Percentiles rank a stretch among this genome's conserved stretches.
Conservation (phyloP, 352 stramenopile species). For the Phytophthora sp. region DNA sequence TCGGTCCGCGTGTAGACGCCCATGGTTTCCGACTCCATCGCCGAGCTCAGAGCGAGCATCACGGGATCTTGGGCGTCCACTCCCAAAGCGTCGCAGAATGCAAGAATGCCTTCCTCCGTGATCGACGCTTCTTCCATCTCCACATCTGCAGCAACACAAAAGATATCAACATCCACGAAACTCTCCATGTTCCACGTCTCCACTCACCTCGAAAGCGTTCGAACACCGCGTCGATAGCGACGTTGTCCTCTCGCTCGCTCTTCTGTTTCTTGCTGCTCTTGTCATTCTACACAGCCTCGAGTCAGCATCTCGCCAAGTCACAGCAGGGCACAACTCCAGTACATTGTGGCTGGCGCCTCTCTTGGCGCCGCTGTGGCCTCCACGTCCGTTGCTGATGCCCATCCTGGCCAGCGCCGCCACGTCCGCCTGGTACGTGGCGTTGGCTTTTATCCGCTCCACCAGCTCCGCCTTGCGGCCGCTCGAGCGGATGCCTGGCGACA, state of each 20-base stretch:
- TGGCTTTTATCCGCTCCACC: conserved; percentile 71
- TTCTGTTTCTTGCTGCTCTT: conserved; percentile 64
- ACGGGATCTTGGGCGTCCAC: conserved; percentile 83
- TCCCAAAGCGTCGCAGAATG: conserved; percentile 70
- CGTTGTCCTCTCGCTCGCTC: conserved; percentile 34
- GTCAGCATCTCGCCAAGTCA: neutral
- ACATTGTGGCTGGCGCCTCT: conserved; percentile 35
- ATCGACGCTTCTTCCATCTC: conserved; percentile 64
- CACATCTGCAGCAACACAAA: conserved; percentile 39
- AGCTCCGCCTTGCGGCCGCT: conserved; percentile 81
- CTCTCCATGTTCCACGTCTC: neutral
- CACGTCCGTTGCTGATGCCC: conserved; percentile 17
- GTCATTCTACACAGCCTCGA: conserved; percentile 12
- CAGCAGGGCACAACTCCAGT: conserved; percentile 6
- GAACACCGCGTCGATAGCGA: conserved; percentile 63
- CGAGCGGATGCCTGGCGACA: conserved; percentile 60
- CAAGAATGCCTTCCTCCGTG: conserved; percentile 83
- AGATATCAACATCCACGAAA: neutral
- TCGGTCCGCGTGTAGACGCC: conserved; percentile 79
- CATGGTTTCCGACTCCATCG: conserved; percentile 82
- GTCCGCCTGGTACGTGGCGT: conserved; percentile 52
- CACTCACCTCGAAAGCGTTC: conserved; percentile 62
- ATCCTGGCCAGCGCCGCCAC: conserved; percentile 32
- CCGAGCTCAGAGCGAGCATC: conserved; percentile 79
- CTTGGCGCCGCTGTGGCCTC: conserved; percentile 30